A percentile compares a stretch with the other conserved stretches of the same genome.
Conservation (phyloP, 176 grass and related monocot species). For the Ananas comosus region DNA sequence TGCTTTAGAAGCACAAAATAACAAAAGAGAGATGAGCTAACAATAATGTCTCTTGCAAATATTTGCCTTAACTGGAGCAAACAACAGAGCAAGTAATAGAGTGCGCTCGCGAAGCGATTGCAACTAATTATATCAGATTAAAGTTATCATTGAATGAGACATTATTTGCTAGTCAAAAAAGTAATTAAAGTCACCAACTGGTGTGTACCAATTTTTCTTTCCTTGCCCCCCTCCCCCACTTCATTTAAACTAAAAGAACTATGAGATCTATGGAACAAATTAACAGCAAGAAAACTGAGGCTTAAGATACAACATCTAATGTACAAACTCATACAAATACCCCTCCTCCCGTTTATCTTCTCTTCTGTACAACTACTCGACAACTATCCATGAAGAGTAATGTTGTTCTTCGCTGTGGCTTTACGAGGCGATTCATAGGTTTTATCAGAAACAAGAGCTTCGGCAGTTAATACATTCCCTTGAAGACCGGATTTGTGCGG, state of each 20-base stretch:
- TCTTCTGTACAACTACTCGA: neutral
- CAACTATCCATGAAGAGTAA: neutral
- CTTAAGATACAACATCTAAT: neutral
- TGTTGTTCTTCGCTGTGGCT: neutral
- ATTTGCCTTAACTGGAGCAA: no score
- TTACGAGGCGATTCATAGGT: neutral
- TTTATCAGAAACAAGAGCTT: neutral
- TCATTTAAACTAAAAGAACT: neutral
- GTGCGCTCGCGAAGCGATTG: neutral
- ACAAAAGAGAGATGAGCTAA: no score
- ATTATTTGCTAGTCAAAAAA: neutral
- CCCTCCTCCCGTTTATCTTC: neutral
- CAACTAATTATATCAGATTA: neutral
- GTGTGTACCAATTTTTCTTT: neutral
- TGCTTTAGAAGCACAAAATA: no score
- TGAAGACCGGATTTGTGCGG: slow-evolving; percentile 86
- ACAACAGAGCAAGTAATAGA: no score
- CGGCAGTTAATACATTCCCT: slow-evolving; percentile 70
- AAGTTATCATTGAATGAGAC: neutral
- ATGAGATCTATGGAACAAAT: slow-evolving; percentile 4
- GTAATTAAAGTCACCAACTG: neutral
- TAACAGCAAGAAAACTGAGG: neutral
- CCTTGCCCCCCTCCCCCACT: neutral
- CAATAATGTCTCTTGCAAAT: no score
- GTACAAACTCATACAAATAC: neutral